Base-by-base conservation (phyloP, 148 eudicot genomes). In the Chenopodium suecicum region DNA sequence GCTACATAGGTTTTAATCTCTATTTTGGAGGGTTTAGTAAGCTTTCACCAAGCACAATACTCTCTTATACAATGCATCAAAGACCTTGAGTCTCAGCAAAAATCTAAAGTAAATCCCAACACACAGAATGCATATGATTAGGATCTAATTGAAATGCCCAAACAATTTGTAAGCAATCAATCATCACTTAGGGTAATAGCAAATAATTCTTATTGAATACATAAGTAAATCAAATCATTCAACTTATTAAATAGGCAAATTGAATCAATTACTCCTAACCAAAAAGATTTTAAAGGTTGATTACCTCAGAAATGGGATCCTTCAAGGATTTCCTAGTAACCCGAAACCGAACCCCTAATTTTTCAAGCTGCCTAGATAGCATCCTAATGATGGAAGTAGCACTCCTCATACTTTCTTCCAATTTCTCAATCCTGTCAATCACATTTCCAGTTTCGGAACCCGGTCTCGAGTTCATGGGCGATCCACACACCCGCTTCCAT, bases 301-400 rank as follows among this genome's bases (percentile, higher is more conserved):
- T 23, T 90, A 96, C 99, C 99, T 94, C 92, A 75, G 94, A 84
- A 81, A 97, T 94, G 50, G 99, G 98, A 17, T 92, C 94, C 81
- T 91, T 94, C 84, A 94, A 73, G 70, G 95, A 25, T 78, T 89
- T 92, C 89, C 93, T 87, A 7, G 90, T 86, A 72, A 94, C 92
- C 80, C 98, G 86, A 86, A 96, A 92, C 84, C 99, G 90, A 87
- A 91, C 84, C 80, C 99, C 99, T 75, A 96, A 83, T 83, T 96
- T 96, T 91, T 92, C 99, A 82, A 96, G 88, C 87, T 92, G 98
- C 87, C 95, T 91, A 23, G 97, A 90, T 81, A 94, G 44, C 83
- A 90, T 89, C 88, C 89, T 81, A 64, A 92, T 81, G 29, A 96
- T 81, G 0, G 87, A 86, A 7, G 86, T 87, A 7, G 90, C 88